Percentiles rank a stretch among this genome's conserved stretches.
phyloP scores from a whole-genome alignment of 768 basidiomycete species.

The Bullera alba region DNA sequence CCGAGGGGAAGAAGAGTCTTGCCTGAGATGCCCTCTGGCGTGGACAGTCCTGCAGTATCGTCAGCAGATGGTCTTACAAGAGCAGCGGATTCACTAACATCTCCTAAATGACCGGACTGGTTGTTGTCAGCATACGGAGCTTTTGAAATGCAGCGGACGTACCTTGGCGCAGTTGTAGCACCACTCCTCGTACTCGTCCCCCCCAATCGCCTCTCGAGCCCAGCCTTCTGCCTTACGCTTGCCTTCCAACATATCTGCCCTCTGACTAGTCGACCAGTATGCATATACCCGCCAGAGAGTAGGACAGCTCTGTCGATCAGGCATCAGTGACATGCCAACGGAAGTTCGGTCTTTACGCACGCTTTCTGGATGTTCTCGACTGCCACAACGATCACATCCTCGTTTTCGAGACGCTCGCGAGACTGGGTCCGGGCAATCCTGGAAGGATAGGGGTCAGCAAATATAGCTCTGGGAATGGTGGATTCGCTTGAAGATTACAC shows the following conservation, averaged over 20 bases:
- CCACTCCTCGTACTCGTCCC: conserved; percentile 21
- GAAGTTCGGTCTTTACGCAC: conserved; percentile 9
- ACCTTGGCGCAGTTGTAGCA: conserved; percentile 38
- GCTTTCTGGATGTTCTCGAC: conserved; percentile 27
- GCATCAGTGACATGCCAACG: conserved; percentile 1
- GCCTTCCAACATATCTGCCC: conserved; percentile 7
- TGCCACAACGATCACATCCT: conserved; percentile 34
- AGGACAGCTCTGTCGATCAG: conserved; percentile 23
- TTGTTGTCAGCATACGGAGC: background rate
- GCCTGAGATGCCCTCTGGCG: conserved; percentile 23
- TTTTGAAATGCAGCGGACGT: background rate
- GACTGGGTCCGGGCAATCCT: conserved; percentile 28
- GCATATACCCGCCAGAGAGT: conserved; percentile 34
- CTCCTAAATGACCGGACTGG: conserved; percentile 32
- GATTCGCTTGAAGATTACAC: background rate
- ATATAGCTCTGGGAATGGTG: background rate
- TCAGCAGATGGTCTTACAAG: background rate
- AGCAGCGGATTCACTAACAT: conserved; percentile 17
- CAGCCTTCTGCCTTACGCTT: conserved; percentile 17
- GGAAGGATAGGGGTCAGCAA: background rate
- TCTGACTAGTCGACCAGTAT: conserved; percentile 11
- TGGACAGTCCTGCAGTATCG: conserved; percentile 23
- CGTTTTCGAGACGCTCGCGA: conserved; percentile 14
- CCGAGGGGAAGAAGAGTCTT: conserved; percentile 20
- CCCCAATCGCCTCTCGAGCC: conserved; percentile 33